These are phyloP conservation scores for Artemisia argyi DNA, from an alignment of 129 eudicot species.

Conservation along the genomic window DNA sequence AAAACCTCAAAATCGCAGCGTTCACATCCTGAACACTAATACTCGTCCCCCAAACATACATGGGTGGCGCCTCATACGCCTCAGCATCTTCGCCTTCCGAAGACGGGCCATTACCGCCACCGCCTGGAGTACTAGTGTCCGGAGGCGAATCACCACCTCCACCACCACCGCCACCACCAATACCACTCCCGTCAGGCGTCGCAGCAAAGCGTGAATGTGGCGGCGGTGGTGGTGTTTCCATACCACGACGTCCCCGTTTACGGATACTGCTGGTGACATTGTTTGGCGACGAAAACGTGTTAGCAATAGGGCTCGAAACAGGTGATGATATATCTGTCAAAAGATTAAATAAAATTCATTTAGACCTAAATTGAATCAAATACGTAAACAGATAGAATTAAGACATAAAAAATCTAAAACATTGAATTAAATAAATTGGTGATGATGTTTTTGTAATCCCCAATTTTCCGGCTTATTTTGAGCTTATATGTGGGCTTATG, in stretches of 20 bases:
- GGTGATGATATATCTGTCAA: constrained; percentile 71
- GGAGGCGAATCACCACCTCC: constrained; percentile 35
- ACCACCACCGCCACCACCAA: constrained; percentile 21
- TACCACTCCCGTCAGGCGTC: constrained; percentile 36
- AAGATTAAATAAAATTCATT: background rate
- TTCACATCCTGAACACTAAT: constrained; percentile 93
- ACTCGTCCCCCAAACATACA: constrained; percentile 97
- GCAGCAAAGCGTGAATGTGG: constrained; percentile 48
- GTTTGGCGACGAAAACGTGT: constrained; percentile 68
- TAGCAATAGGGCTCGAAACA: constrained; percentile 70
- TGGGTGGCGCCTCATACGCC: constrained; percentile 69
- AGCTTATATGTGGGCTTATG: too few relatives aligned
- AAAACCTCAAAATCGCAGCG: constrained; percentile 74
- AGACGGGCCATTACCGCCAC: constrained; percentile 35
- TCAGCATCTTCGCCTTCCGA: constrained; percentile 71
- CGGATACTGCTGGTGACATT: constrained; percentile 37
- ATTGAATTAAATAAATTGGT: background rate
- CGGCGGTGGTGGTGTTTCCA: constrained; percentile 62
- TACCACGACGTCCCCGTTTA: constrained; percentile 48
- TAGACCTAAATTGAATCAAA: background rate
- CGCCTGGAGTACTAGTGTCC: constrained; percentile 24
- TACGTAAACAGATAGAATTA: background rate
- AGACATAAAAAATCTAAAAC: background rate
- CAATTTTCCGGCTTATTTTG: too few relatives aligned
- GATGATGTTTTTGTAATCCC: too few relatives aligned